Evolutionary conservation across 768 basidiomycete genomes (phyloP), one percentile per base, ranked within the genome.

Genomic region (Podaxis sp.): DNA sequence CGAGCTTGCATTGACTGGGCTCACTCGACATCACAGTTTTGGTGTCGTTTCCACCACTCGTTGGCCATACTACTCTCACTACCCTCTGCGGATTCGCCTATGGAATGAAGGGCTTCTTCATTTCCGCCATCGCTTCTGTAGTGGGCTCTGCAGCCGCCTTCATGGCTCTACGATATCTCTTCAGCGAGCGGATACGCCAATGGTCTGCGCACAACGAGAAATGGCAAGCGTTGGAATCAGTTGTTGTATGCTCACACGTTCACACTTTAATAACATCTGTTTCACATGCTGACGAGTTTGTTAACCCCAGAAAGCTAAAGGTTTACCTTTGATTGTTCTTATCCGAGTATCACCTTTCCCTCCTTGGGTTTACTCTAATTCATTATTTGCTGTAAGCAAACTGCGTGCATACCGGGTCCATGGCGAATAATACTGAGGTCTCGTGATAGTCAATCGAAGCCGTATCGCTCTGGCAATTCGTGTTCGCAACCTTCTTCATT

Each of bases 281-380:
- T 63, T 33, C 36, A 24, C 33, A 62, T 59, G 49, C 53, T 41
- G 37, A 64, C 17, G 19, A 57, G n/a, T 33, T 29, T 27, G 33
- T 22, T 29, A 9, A 47, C 8, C 29, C 36, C 64, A 92, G 90
- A 79, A 77, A 63, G 84, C 85, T 15, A 91, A 89, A 72, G 93
- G 93, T 29, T 76, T 94, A 17, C 88, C 88, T n/a, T 76, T 94
- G 24, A 90, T 95, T 43, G 83, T 93, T 66, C 81, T 95, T 52
- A 88, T 94, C 64, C 86, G 93, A 13, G 72, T 91, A 22, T 93
- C 90, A 3, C 87, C 93, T 3, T 85, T 95, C 71, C 92, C 91
- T 51, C 91, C 93, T 2, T 94, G 91, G 90, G 89, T 90, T 0
- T 95, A 93, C 68, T 85, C 88, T n/a, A 94, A 93, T 63, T 77